These are phyloP conservation scores for Chlorella sp. DNA, from an alignment of 139 green algal genomes.

Conservation along the genomic window DNA sequence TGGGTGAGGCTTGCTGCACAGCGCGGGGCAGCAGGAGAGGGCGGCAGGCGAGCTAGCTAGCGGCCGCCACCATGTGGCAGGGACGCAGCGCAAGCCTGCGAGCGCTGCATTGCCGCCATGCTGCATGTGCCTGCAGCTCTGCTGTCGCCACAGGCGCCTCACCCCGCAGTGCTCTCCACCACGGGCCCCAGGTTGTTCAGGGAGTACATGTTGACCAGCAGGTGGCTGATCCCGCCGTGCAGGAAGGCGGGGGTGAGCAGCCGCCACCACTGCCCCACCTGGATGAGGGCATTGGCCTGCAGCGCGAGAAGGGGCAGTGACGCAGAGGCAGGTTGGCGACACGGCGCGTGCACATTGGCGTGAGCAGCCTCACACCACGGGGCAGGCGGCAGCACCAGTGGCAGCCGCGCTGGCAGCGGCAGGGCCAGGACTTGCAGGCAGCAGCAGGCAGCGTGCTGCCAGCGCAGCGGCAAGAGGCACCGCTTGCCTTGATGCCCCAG, in stretches of 20 bases:
- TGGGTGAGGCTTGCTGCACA: background rate
- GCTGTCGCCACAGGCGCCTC: background rate
- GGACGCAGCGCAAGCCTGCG: background rate
- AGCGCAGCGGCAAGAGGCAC: background rate
- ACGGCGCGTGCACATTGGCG: too few species aligned
- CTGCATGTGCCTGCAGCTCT: too few species aligned
- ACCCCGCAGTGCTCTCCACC: slow-evolving; percentile 47
- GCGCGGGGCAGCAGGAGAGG: background rate
- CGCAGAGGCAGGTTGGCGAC: too few species aligned
- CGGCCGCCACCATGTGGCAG: too few species aligned
- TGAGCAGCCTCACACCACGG: too few species aligned
- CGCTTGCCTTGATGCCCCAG: slow-evolving; percentile 32
- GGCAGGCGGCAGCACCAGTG: background rate
- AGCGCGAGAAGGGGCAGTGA: background rate
- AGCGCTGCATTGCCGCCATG: background rate
- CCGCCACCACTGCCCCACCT: slow-evolving; percentile 74
- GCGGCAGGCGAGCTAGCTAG: too few species aligned
- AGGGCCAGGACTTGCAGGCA: background rate
- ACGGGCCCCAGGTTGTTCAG: slow-evolving; percentile 50
- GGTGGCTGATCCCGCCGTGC: slow-evolving; percentile 79
- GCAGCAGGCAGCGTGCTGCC: background rate
- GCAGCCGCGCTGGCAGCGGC: too few species aligned
- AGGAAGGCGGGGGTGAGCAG: slow-evolving; percentile 81
- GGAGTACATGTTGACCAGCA: slow-evolving; percentile 64
- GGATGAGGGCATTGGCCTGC: slow-evolving; percentile 80